phyloP scores from a whole-genome alignment of 2,329 filamentous ascomycete species.

The Stagonosporopsis chrysanthemi region DNA sequence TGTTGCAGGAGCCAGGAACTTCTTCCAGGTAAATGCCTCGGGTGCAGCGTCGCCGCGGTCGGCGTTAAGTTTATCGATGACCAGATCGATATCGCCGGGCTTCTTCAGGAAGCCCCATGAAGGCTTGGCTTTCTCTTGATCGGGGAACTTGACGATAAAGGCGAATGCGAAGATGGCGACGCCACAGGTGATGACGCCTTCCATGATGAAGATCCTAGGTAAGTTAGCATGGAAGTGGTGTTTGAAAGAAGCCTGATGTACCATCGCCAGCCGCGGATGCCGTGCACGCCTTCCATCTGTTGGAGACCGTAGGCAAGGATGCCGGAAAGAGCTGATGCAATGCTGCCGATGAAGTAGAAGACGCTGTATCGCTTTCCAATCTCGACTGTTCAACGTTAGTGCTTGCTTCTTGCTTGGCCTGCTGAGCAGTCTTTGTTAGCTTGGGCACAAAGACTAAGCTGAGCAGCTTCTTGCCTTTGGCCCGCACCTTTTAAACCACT shows the following conservation, averaged over 20 bases:
- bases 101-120: constrained; percentile 33
- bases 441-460: neutral
- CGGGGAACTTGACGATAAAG: constrained; percentile 37
- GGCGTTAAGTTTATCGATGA: constrained; percentile 33
- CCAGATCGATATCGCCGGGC: constrained; percentile 25
- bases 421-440: neutral
- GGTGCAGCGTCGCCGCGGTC: constrained; percentile 31
- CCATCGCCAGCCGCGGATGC: constrained; percentile 34
- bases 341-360: constrained; percentile 36
- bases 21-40: constrained; percentile 31
- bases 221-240: neutral
- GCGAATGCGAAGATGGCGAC: constrained; percentile 30
- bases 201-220: constrained; percentile 37
- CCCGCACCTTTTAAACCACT: neutral
- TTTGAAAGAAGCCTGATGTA: constrained; percentile 3
- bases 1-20: constrained; percentile 31
- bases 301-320: constrained; percentile 34
- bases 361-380: constrained; percentile 34
- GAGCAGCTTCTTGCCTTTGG: neutral
- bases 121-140: constrained; percentile 29
- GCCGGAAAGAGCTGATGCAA: constrained; percentile 33
- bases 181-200: constrained; percentile 31
- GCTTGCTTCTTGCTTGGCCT: neutral
- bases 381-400: constrained; percentile 24
- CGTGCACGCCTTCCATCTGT: constrained; percentile 32